Conservation (phyloP, 2,329 filamentous ascomycete genomes). For the Fusarium marasasianum region DNA sequence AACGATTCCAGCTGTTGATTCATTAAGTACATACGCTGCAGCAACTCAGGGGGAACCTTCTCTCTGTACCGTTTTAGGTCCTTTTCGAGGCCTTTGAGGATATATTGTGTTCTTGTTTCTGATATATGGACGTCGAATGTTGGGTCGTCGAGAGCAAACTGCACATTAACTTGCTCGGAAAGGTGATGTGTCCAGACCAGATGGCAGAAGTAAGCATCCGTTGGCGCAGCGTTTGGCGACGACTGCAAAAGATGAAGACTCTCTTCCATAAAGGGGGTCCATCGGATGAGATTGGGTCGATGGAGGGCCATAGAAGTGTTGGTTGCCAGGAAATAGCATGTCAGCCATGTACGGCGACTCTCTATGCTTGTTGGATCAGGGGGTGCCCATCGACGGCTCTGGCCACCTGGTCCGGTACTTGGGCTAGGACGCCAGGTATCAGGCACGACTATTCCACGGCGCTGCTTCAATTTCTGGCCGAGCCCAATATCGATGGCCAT, state of each 20-base stretch:
- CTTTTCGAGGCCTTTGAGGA: constrained; percentile 71
- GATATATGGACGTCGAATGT: constrained; percentile 62
- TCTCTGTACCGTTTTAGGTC: constrained; percentile 69
- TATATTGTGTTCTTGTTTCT: constrained; percentile 71
- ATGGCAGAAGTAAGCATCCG: constrained; percentile 67
- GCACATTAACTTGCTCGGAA: constrained; percentile 73
- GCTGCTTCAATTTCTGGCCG: constrained; percentile 54
- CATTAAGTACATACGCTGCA: constrained; percentile 62
- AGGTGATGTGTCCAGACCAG: constrained; percentile 69
- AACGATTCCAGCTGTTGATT: not conserved
- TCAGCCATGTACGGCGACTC: constrained; percentile 66
- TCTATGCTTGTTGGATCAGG: constrained; percentile 65
- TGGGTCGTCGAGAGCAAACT: constrained; percentile 74
- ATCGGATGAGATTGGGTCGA: constrained; percentile 67
- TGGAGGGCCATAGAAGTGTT: constrained; percentile 71
- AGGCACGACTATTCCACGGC: constrained; percentile 32
- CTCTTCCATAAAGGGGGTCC: constrained; percentile 69
- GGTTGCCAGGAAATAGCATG: constrained; percentile 66
- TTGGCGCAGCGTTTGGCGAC: constrained; percentile 63
- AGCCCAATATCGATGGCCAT: constrained; percentile 88
- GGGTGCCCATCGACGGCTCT: constrained; percentile 48
- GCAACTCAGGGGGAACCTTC: constrained; percentile 61
- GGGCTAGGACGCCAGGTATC: constrained; percentile 45
- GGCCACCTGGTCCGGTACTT: constrained; percentile 34
- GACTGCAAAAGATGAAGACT: constrained; percentile 65